phyloP scores from a whole-genome alignment of 805 yeast genomes.

The Metschnikowia proteae region DNA sequence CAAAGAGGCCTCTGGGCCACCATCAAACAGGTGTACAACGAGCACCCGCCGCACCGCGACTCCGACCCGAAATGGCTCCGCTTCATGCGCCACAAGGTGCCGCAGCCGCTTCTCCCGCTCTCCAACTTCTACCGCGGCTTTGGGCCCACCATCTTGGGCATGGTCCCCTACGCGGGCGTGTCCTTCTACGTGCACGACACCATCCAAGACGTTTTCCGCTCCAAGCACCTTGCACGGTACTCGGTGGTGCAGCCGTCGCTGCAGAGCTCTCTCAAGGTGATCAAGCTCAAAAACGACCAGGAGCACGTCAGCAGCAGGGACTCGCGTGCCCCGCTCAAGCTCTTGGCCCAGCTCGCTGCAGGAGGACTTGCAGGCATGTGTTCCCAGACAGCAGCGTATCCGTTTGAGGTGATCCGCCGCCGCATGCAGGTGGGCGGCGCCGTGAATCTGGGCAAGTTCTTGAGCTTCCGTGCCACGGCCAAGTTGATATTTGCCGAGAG shows the following conservation, averaged over 20 bases:
- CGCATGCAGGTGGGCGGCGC: constrained; percentile 95
- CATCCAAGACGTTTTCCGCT: constrained; percentile 80
- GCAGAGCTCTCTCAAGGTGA: constrained; percentile 14
- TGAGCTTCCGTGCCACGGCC: constrained; percentile 53
- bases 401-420: constrained; percentile 91
- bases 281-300: constrained; percentile 14
- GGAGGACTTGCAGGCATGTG: constrained; percentile 96
- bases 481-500: constrained; percentile 60
- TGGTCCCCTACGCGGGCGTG: constrained; percentile 98
- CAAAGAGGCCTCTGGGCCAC: constrained; percentile 25
- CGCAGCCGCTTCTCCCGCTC: constrained; percentile 33
- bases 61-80: constrained; percentile 38
- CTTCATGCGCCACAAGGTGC: constrained; percentile 29
- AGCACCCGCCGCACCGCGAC: constrained; percentile 33
- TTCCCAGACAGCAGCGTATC: constrained; percentile 95
- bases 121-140: constrained; percentile 91
- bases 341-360: constrained; percentile 90
- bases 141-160: constrained; percentile 88
- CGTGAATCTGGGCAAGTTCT: constrained; percentile 53
- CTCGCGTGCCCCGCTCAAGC: constrained; percentile 63
- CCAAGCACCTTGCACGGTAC: constrained; percentile 49
- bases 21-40: constrained; percentile 29
- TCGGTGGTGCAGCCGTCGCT: constrained; percentile 35
- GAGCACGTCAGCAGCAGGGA: constrained; percentile 29
- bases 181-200: constrained; percentile 92